Base-by-base conservation (phyloP, 768 basidiomycete genomes). In the Filobasidium floriforme region DNA sequence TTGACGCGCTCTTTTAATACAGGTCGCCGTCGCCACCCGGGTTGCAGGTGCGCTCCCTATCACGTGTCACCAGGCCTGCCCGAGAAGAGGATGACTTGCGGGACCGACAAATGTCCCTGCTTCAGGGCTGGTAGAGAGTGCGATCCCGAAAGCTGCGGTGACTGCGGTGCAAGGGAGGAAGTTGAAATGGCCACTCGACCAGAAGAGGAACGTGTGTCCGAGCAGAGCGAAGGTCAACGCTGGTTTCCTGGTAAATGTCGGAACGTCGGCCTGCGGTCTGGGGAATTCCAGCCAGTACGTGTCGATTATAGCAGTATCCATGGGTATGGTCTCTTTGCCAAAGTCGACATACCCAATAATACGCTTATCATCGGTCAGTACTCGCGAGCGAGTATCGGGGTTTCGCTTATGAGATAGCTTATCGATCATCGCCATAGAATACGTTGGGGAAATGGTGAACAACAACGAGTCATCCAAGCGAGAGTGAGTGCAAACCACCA, bases 91-190 rank as follows among this genome's bases (percentile, higher is more conserved):
- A 37, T 9, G 32, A 24, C 12, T n/a, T 57, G 54, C 54, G 54
- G 29, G 4, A 51, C 24, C 24, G 26, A 57, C 54, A 57, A 57
- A 24, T 57, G 54, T 32, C 54, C 54, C 26, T 57, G 54, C 24
- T 57, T 9, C 54, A 22, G 26, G 15, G 29, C 15, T 15, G 26
- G 26, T 26, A 22, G 54, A 28, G 54, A 57, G 26, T 57, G 54
- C 54, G 54, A 57, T 28, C 54, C 54, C 29, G 54, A 57, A 6
- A 15, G 7, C 5, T 57, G 54, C 24, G 54, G 54, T n/a, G 24
- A 15, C 22, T 57, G 54, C 29, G 54, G 54, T 57, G 54, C 54
- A 15, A 57, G 24, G 54, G n/a, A 57, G 22, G 54, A 5, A 4
- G 54, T 15, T 7, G 29, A 26, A 7, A 12, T 49, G 14, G 46